phyloP scores from a whole-genome alignment of 1,284 basidiomycete species.

The Cutaneotrichosporon cutaneum region DNA sequence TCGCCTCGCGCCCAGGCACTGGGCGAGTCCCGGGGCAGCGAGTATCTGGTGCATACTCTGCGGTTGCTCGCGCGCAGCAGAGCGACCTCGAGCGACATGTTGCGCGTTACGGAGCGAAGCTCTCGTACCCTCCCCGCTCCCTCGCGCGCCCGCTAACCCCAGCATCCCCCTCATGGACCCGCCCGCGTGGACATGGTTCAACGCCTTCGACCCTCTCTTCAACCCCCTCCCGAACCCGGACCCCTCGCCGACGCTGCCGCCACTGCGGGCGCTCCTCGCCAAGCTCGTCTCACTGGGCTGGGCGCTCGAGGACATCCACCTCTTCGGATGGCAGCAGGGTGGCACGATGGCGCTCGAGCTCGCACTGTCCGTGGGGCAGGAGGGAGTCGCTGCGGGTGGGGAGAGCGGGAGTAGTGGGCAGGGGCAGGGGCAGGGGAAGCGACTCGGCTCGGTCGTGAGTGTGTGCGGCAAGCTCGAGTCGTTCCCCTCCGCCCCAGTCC shows the following conservation, averaged over 20 bases:
- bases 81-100: too few relatives aligned
- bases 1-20: slow-evolving; percentile 7
- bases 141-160: slow-evolving; percentile 18
- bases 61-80: too few relatives aligned
- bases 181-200: slow-evolving; percentile 81
- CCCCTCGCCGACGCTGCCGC: slow-evolving; percentile 58
- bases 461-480: slow-evolving; percentile 72
- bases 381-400: neutral
- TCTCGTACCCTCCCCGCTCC: neutral
- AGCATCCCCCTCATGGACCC: slow-evolving; percentile 77
- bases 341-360: slow-evolving; percentile 75
- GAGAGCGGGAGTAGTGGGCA: too few relatives aligned
- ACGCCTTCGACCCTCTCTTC: slow-evolving; percentile 75
- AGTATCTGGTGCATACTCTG: too few relatives aligned
- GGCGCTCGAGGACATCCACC: slow-evolving; percentile 67
- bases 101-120: neutral
- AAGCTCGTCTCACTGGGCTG: slow-evolving; percentile 62
- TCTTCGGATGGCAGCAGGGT: slow-evolving; percentile 89
- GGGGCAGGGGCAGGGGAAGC: neutral
- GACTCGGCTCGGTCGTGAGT: slow-evolving; percentile 51
- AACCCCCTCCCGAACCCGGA: slow-evolving; percentile 73
- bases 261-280: slow-evolving; percentile 58
- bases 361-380: slow-evolving; percentile 50
- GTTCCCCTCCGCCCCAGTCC: slow-evolving; percentile 65
- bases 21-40: neutral